Conservation (phyloP, 192 early-diverging fungal genomes). For the Backusella sp. region DNA sequence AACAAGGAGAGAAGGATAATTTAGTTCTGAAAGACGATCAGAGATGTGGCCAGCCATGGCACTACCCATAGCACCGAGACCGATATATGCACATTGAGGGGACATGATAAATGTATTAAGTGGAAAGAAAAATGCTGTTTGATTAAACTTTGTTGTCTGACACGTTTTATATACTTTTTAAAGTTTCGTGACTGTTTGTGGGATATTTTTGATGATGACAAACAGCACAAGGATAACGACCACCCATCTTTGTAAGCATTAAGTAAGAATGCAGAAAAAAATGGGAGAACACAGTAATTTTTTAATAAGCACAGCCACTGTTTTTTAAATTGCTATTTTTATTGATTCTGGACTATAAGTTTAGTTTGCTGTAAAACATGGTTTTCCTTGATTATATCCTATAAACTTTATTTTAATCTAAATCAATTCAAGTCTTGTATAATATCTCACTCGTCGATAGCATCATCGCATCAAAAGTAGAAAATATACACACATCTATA, state of each 20-base stretch:
- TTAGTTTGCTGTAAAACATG: too few species aligned
- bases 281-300: background rate
- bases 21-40: slow-evolving; percentile 11
- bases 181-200: slow-evolving; percentile 5
- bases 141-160: background rate
- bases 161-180: background rate
- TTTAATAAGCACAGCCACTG: background rate
- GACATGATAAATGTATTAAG: background rate
- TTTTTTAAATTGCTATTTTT: background rate
- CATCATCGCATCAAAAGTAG: too few species aligned
- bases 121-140: background rate
- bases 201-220: background rate
- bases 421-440: too few species aligned
- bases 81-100: slow-evolving; percentile 54
- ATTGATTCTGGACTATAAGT: too few species aligned
- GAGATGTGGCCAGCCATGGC: slow-evolving; percentile 47
- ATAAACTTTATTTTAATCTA: too few species aligned
- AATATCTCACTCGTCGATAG: too few species aligned
- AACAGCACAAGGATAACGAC: background rate
- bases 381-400: too few species aligned
- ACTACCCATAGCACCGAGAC: slow-evolving; percentile 62
- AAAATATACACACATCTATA: too few species aligned
- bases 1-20: slow-evolving; percentile 44
- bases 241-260: background rate
- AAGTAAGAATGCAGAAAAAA: background rate